phyloP scores from a whole-genome alignment of 768 basidiomycete species.

The Leccinum subgranulosum region DNA sequence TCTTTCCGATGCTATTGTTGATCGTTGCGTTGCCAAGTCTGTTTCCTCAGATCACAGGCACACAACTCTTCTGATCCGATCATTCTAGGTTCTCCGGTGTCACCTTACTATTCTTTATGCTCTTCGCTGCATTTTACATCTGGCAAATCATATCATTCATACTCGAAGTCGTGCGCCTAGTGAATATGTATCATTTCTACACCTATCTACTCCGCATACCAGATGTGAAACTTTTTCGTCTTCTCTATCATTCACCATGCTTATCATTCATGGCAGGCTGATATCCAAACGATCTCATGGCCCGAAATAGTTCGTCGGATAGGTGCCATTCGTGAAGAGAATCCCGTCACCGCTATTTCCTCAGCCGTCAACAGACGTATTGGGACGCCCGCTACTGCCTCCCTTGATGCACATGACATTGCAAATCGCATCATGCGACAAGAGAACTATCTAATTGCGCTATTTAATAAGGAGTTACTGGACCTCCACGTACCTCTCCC shows the following conservation, averaged over 20 bases:
- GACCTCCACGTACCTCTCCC: constrained; percentile 86
- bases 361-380: constrained; percentile 49
- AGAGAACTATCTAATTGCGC: constrained; percentile 96
- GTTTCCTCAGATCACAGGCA: constrained; percentile 21
- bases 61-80: constrained; percentile 14
- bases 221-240: constrained; percentile 57
- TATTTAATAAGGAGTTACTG: constrained; percentile 96
- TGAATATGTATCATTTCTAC: constrained; percentile 96
- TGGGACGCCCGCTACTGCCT: constrained; percentile 70
- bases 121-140: constrained; percentile 83
- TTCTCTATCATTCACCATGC: background rate
- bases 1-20: constrained; percentile 79
- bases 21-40: constrained; percentile 80
- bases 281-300: constrained; percentile 98
- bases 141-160: constrained; percentile 86
- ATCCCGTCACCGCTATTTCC: constrained; percentile 86
- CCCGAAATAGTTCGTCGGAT: constrained; percentile 91
- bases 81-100: constrained; percentile 72
- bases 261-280: constrained; percentile 56
- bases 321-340: constrained; percentile 84
- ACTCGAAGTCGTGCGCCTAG: constrained; percentile 69
- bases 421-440: constrained; percentile 97
- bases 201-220: constrained; percentile 91
- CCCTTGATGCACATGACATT: constrained; percentile 96
- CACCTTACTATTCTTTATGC: constrained; percentile 77